Conservation (phyloP, 1,139 yeast species). For the Pichia terricola region DNA sequence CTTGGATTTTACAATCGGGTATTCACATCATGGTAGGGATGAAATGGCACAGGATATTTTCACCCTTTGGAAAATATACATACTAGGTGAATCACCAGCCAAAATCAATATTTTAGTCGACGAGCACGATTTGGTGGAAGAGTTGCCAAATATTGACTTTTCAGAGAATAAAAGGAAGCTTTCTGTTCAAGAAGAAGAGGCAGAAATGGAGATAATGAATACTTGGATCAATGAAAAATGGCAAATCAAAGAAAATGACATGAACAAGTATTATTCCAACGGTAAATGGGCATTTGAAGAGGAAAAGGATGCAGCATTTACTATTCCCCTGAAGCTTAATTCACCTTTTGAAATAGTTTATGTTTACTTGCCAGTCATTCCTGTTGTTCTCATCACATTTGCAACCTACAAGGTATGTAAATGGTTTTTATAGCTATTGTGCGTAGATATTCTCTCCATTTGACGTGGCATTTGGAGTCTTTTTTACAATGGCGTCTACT, state of each 20-base stretch:
- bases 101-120: constrained; percentile 56
- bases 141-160: constrained; percentile 46
- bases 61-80: constrained; percentile 53
- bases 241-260: constrained; percentile 64
- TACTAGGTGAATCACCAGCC: constrained; percentile 65
- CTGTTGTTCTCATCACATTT: neutral
- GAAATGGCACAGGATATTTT: constrained; percentile 74
- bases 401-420: neutral
- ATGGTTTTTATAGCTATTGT: no score
- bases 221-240: constrained; percentile 71
- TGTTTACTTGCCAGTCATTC: neutral
- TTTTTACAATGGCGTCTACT: no score
- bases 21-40: constrained; percentile 53
- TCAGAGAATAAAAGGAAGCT: constrained; percentile 25
- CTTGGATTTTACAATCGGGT: constrained; percentile 79
- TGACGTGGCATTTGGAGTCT: no score
- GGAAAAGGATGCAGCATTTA: constrained; percentile 11
- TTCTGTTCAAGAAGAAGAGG: constrained; percentile 30
- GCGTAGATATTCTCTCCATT: no score
- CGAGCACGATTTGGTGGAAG: constrained; percentile 39
- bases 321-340: constrained; percentile 11
- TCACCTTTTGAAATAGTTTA: neutral
- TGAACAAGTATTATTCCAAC: constrained; percentile 47
- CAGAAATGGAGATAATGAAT: constrained; percentile 43
- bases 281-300: constrained; percentile 41